phyloP scores from a whole-genome alignment of 208 protist genomes.

The Trypanosoma boissoni region DNA sequence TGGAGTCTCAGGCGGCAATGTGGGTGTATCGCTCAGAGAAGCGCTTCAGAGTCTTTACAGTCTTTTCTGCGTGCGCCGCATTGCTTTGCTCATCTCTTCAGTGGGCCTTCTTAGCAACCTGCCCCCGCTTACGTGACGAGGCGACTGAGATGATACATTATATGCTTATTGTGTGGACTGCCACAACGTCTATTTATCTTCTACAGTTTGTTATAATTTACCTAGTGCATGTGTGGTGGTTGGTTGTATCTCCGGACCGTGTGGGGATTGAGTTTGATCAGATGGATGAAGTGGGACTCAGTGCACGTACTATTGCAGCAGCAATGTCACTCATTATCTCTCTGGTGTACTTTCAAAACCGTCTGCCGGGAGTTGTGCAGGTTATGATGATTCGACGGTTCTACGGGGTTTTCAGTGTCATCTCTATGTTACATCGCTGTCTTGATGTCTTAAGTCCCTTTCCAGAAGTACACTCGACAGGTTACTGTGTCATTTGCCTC shows the following conservation, averaged over 20 bases:
- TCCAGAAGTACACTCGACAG: slow-evolving; percentile 32
- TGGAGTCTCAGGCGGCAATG: slow-evolving; percentile 13
- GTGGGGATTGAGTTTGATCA: slow-evolving; percentile 36
- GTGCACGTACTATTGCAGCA: slow-evolving; percentile 24
- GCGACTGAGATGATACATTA: slow-evolving; percentile 35
- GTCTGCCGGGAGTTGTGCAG: slow-evolving; percentile 44
- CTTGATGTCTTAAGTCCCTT: slow-evolving; percentile 45
- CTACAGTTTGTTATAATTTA: slow-evolving; percentile 10
- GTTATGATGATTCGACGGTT: slow-evolving; percentile 42
- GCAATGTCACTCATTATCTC: slow-evolving; percentile 29
- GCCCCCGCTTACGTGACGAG: background rate
- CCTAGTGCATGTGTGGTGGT: slow-evolving; percentile 2
- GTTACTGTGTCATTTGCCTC: slow-evolving; percentile 74
- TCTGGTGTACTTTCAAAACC: slow-evolving; percentile 41
- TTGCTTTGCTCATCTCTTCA: slow-evolving; percentile 29
- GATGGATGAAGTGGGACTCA: slow-evolving; percentile 45
- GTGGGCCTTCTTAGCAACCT: slow-evolving; percentile 68
- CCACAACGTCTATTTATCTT: slow-evolving; percentile 19
- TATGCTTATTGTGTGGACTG: slow-evolving; percentile 36
- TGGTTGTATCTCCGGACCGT: background rate
- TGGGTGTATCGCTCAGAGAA: slow-evolving; percentile 25
- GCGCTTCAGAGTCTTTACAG: slow-evolving; percentile 9
- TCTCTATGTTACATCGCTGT: slow-evolving; percentile 33
- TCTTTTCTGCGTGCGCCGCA: slow-evolving; percentile 7
- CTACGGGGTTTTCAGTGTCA: slow-evolving; percentile 25